A percentile compares a stretch with the other conserved stretches of the same genome.
Evolutionary conservation across 2,329 filamentous ascomycete genomes (phyloP).

Genomic region (Amauroascus verrucosus): DNA sequence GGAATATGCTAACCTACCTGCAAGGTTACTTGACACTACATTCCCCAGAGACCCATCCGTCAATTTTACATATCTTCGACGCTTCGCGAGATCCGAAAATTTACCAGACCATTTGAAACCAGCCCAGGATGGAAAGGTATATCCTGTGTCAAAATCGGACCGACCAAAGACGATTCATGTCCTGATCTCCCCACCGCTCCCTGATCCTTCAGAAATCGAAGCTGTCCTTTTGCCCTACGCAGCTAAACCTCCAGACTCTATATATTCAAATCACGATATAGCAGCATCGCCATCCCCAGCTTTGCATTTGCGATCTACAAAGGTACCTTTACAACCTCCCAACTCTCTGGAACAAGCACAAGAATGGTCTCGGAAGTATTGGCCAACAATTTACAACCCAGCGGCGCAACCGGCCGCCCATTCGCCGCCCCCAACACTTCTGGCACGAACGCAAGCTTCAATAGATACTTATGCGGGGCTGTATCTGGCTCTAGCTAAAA

Average conservation of each 20-base stretch:
- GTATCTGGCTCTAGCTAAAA: conserved; percentile 33
- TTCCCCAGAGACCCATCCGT: conserved; percentile 28
- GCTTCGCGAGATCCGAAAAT: conserved; percentile 31
- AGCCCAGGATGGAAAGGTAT: not conserved
- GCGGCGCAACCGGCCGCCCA: conserved; percentile 35
- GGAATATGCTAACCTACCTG: conserved; percentile 18
- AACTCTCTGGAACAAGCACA: conserved; percentile 33
- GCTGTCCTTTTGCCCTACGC: conserved; percentile 31
- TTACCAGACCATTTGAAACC: conserved; percentile 24
- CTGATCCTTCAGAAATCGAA: conserved; percentile 27
- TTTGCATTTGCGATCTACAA: conserved; percentile 25
- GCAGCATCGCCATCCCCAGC: conserved; percentile 1
- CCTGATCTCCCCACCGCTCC: conserved; percentile 34
- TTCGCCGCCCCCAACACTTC: conserved; percentile 33
- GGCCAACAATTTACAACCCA: conserved; percentile 39
- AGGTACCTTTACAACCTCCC: conserved; percentile 35
- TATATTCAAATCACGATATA: conserved; percentile 1
- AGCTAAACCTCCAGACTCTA: conserved; percentile 15
- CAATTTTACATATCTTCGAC: conserved; percentile 31
- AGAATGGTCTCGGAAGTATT: conserved; percentile 33
- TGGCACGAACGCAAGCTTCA: conserved; percentile 27
- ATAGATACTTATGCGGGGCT: conserved; percentile 30
- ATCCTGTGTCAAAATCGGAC: not conserved
- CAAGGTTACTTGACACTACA: conserved; percentile 33
- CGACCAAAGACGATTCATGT: conserved; percentile 30